A percentile compares a stretch with the other conserved stretches of the same genome.
phyloP scores from a whole-genome alignment of 108 stramenopile genomes.

The Poteriospumella lacustris region DNA sequence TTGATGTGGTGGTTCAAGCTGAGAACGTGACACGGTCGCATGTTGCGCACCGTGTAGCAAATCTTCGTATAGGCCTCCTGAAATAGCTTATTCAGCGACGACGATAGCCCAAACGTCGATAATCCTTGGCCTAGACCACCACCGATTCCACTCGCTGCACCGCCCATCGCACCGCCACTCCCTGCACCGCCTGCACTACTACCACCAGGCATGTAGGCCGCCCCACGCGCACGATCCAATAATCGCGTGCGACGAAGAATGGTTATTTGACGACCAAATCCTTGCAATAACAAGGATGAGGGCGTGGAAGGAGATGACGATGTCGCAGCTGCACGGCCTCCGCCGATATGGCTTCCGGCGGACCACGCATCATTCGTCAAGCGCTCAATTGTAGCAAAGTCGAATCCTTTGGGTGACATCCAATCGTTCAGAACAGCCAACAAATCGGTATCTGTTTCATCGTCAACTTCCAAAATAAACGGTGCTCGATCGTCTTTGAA shows the following conservation, averaged over 20 bases:
- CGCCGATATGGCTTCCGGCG: too few relatives aligned
- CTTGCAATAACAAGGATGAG: background rate
- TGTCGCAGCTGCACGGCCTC: too few relatives aligned
- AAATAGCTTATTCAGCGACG: background rate
- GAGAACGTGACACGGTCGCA: constrained; percentile 6
- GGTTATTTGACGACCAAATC: background rate
- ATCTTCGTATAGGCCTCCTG: constrained; percentile 9
- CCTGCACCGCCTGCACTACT: too few relatives aligned
- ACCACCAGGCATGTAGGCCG: background rate
- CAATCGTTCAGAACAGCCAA: constrained; percentile 4
- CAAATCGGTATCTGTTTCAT: constrained; percentile 25
- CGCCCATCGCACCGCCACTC: too few relatives aligned
- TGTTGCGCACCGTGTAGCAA: background rate
- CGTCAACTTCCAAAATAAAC: constrained; percentile 25
- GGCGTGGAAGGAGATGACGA: background rate
- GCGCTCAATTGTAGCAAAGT: too few relatives aligned
- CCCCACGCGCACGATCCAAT: background rate
- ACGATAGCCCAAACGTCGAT: background rate
- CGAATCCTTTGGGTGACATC: background rate
- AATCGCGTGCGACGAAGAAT: background rate
- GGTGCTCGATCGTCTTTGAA: constrained; percentile 22
- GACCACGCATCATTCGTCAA: too few relatives aligned
- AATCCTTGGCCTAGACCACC: background rate
- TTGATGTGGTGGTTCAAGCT: background rate
- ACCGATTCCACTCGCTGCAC: too few relatives aligned